A percentile compares a stretch with the other conserved stretches of the same genome.
phyloP scores from a whole-genome alignment of 352 stramenopile species.

The Phytophthora kernoviae region DNA sequence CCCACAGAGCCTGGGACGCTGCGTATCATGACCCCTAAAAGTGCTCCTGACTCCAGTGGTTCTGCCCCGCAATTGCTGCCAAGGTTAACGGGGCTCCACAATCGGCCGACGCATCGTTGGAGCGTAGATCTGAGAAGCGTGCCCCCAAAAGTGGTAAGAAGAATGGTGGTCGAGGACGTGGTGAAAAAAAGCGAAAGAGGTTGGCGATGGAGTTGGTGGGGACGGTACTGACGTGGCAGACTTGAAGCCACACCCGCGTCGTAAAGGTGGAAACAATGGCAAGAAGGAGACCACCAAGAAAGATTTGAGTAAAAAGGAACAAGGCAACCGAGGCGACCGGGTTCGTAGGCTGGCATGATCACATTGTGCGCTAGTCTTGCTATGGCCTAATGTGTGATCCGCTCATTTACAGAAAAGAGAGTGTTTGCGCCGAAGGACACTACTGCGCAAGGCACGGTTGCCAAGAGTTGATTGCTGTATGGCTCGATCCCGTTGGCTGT shows the following conservation, averaged over 20 bases:
- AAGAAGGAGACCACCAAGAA: slow-evolving; percentile 43
- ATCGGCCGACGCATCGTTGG: slow-evolving; percentile 11
- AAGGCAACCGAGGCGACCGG: slow-evolving; percentile 24
- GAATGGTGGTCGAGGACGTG: slow-evolving; percentile 35
- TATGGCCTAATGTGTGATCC: slow-evolving; percentile 6
- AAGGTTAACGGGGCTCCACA: slow-evolving; percentile 16
- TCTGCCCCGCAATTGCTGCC: slow-evolving; percentile 2
- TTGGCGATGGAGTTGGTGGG: slow-evolving; percentile 17
- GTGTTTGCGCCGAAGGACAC: slow-evolving; percentile 66
- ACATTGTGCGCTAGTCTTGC: too few relatives aligned
- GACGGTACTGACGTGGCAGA: slow-evolving; percentile 29
- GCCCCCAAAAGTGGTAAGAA: slow-evolving; percentile 29
- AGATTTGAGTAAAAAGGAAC: neutral
- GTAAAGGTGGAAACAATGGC: slow-evolving; percentile 26
- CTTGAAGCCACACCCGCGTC: slow-evolving; percentile 33
- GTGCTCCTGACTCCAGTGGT: slow-evolving; percentile 8
- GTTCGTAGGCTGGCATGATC: slow-evolving; percentile 18
- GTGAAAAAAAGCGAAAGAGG: slow-evolving; percentile 43
- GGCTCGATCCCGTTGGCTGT: slow-evolving; percentile 7
- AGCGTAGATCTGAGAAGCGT: slow-evolving; percentile 29
- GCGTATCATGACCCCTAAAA: slow-evolving; percentile 61
- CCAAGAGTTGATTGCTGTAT: slow-evolving; percentile 40
- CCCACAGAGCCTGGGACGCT: slow-evolving; percentile 47
- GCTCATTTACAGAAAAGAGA: slow-evolving; percentile 53
- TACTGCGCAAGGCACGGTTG: slow-evolving; percentile 37